Evolutionary conservation across 2,329 filamentous ascomycete species (phyloP), one percentile per base, ranked within the genome.

Genomic region (Aspergillus sp.): DNA sequence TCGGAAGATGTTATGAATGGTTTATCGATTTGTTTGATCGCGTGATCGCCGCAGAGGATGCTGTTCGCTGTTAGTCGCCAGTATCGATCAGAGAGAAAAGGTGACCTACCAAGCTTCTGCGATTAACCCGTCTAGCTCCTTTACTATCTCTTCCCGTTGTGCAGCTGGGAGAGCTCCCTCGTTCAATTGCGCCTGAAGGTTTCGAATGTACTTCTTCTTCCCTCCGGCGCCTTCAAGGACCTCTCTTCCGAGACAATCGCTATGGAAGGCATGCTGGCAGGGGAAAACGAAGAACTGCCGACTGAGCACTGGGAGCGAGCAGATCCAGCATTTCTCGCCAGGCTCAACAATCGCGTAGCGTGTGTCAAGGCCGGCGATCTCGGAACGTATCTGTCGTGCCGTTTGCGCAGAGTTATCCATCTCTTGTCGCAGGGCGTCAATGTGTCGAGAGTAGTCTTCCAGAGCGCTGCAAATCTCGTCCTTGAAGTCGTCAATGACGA

Each of bases 401-500:
- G 95, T 98, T 64, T 89, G 87, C 9, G 92, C 91, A 4, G 89
- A 92, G 73, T 97, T 92, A 75, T 99, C 95, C 95, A 99, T 99
- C 76, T 98, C 94, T 66, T 89, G 88, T 72, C 93, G 93, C 45
- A 99, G 81, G 1, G 83, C 83, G 71, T 98, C 95, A 68, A 99
- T 99, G 68, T 92, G 92, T 43, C 91, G 90, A 51, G 89, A 91
- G 80, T 99, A 99, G 66, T 96, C 91, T 77, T 99, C 95, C 1
- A 99, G 84, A 1, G 96, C 95, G 0, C 87, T 84, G 79, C 95
- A 99, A 43, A 99, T 98, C 75, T 99, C 95, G 66, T 98, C 93
- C 74, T 98, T 97, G 84, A 99, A 99, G 76, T 98, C 95, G 74
- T 99, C 95, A 64, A 99, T 98, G 55, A 98, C 91, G 25, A 98